Evolutionary conservation across 257 asterid species (phyloP).

Genomic region (Cordia subcordata): DNA sequence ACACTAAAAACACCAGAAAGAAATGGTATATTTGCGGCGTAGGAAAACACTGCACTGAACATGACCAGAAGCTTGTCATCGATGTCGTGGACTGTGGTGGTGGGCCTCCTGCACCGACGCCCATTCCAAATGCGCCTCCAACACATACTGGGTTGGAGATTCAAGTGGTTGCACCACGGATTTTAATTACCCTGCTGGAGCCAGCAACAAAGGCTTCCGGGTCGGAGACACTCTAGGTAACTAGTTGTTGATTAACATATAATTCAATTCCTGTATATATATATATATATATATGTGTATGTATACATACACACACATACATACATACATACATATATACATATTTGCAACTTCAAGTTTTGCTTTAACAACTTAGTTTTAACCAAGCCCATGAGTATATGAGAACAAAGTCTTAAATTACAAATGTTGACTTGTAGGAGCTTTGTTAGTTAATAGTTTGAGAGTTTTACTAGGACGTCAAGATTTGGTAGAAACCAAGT

Average conservation of each 20-base stretch:
- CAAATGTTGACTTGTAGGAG: neutral
- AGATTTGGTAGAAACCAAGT: too few species aligned
- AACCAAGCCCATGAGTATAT: too few species aligned
- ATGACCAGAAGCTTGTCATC: slow-evolving; percentile 12
- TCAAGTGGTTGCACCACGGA: slow-evolving; percentile 10
- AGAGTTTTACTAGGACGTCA: too few species aligned
- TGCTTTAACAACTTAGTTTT: too few species aligned
- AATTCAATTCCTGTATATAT: neutral
- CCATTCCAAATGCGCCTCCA: neutral
- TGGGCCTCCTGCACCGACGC: slow-evolving; percentile 9
- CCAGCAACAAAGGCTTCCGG: slow-evolving; percentile 9
- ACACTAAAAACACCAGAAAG: slow-evolving; percentile 6
- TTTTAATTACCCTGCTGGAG: slow-evolving; percentile 15
- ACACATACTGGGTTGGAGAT: slow-evolving; percentile 23
- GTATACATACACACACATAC: too few species aligned
- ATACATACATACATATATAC: too few species aligned
- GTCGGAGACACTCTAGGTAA: slow-evolving; percentile 18
- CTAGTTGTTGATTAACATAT: neutral
- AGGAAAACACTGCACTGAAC: slow-evolving; percentile 8
- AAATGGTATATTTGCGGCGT: slow-evolving; percentile 18
- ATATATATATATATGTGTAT: too few species aligned
- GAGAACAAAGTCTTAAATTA: too few species aligned
- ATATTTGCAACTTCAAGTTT: too few species aligned
- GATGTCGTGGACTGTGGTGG: slow-evolving; percentile 6
- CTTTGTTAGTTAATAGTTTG: too few species aligned